These are phyloP conservation scores for Vaccinium macrocarpon DNA, from an alignment of 148 eudicot genomes.

Conservation along the genomic window DNA sequence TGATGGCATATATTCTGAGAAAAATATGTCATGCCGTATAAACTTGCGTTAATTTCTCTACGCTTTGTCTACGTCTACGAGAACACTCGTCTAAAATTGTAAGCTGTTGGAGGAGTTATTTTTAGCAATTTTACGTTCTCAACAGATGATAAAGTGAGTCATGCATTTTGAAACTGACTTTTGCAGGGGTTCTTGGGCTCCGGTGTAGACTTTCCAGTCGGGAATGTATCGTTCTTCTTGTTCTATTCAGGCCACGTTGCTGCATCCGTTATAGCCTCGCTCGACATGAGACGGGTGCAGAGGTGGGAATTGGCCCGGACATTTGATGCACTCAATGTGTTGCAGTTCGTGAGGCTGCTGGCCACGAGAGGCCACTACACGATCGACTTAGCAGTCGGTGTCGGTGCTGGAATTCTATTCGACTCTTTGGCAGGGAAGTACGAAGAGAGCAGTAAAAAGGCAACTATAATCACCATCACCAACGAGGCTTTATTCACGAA, in stretches of 20 bases:
- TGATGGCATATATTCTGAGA: neutral
- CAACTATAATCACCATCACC: neutral
- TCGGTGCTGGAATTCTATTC: slow-evolving; percentile 90
- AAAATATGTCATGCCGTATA: neutral
- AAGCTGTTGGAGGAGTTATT: neutral
- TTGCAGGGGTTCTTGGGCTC: slow-evolving; percentile 89
- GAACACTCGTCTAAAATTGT: too few species aligned
- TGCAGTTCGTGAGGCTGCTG: slow-evolving; percentile 69
- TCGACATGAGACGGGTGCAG: slow-evolving; percentile 92
- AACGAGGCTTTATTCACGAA: slow-evolving; percentile 2
- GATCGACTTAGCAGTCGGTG: slow-evolving; percentile 84
- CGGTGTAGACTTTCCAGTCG: slow-evolving; percentile 93
- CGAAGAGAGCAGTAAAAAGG: slow-evolving; percentile 42
- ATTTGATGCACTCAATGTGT: slow-evolving; percentile 63
- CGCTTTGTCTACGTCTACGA: too few species aligned
- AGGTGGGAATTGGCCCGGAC: slow-evolving; percentile 62
- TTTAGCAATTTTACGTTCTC: neutral
- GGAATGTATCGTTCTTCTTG: slow-evolving; percentile 91
- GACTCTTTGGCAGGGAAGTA: slow-evolving; percentile 81
- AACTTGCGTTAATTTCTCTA: neutral
- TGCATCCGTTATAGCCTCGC: slow-evolving; percentile 79
- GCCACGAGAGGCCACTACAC: slow-evolving; percentile 97
- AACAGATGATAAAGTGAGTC: neutral
- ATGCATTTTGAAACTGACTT: neutral
- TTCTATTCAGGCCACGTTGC: slow-evolving; percentile 97